These are phyloP conservation scores for Saraca asoca DNA, from an alignment of 331 rosid species.

Conservation along the genomic window DNA sequence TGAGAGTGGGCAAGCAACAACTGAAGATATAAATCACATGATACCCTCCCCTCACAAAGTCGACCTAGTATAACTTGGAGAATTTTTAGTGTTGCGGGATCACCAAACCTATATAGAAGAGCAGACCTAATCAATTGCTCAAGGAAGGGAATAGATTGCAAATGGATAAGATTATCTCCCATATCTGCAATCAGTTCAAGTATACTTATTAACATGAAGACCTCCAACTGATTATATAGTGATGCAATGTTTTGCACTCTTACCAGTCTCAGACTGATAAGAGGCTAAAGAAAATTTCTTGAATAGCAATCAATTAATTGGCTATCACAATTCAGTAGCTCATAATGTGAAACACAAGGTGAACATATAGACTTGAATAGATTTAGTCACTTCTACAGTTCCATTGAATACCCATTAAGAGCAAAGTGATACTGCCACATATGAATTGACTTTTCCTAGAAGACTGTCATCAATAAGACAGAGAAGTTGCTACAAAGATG, in stretches of 20 bases:
- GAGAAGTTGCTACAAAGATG: conserved; percentile 61
- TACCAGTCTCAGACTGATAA: conserved; percentile 44
- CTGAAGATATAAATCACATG: conserved; percentile 58
- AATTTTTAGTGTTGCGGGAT: conserved; percentile 62
- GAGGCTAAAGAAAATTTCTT: conserved; percentile 50
- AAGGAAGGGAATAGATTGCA: conserved; percentile 62
- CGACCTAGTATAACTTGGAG: conserved; percentile 51
- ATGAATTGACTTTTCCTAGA: conserved; percentile 68
- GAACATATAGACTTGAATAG: conserved; percentile 61
- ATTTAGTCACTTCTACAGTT: conserved; percentile 56
- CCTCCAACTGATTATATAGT: conserved; percentile 62
- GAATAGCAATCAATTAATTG: conserved; percentile 48
- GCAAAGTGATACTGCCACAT: conserved; percentile 67
- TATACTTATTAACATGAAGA: conserved; percentile 56
- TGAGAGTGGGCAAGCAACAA: conserved; percentile 88
- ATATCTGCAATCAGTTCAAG: conserved; percentile 57
- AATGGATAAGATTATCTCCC: conserved; percentile 50
- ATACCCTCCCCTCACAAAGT: conserved; percentile 60
- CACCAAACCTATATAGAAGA: conserved; percentile 73
- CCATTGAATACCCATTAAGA: conserved; percentile 51
- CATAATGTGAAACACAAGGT: conserved; percentile 42
- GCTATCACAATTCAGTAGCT: conserved; percentile 61
- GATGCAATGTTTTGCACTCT: conserved; percentile 43
- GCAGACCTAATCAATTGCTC: conserved; percentile 68
- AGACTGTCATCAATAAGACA: conserved; percentile 61